Evolutionary conservation across 2,329 filamentous ascomycete genomes (phyloP), one percentile per base, ranked within the genome.

Genomic region (Diplodia corticola): DNA sequence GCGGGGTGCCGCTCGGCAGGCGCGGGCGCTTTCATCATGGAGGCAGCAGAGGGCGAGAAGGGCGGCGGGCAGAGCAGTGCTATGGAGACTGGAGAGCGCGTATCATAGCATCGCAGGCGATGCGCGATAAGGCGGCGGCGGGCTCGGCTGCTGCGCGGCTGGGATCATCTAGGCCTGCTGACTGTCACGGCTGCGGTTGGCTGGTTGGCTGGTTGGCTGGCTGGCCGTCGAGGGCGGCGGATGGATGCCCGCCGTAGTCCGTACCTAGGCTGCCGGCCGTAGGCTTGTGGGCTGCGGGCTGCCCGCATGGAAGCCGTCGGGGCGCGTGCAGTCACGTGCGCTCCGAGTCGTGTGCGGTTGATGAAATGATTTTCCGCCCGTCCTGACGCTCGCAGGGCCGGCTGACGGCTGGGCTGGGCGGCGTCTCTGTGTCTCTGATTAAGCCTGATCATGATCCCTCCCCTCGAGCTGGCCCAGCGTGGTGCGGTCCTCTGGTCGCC

Each of bases 321-420:
- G 35, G 33, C 54, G 35, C 54, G 2, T 17, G 5, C 37, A 35
- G 44, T 61, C 57, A 61, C 57, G 57, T 61, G 57, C 57, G 9
- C 57, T n/a, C 57, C 57, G 57, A 49, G 26, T 61, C 57, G 57
- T 61, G 57, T 49, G 57, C 17, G 28, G 22, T 61, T 61, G 57
- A 61, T 61, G 57, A 61, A 61, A 61, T 61, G 57, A 61, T 61
- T 61, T 61, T 61, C 57, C 44, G 55, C 30, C 40, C 33, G 55
- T 48, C 48, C 46, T 60, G 55, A 37, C 55, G 48, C 30, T 40
- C 55, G 40, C 40, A 61, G 57, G 13, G 57, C 33, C 57, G 26
- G 37, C 57, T 20, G 57, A 35, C 57, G 26, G 37, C 57, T 20
- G 57, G 24, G 40, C 57, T 35, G 22, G 57, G 40, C 57, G 44